Conservation (phyloP, 2,329 filamentous ascomycete species). For the Sphaerulina vaccinii region DNA sequence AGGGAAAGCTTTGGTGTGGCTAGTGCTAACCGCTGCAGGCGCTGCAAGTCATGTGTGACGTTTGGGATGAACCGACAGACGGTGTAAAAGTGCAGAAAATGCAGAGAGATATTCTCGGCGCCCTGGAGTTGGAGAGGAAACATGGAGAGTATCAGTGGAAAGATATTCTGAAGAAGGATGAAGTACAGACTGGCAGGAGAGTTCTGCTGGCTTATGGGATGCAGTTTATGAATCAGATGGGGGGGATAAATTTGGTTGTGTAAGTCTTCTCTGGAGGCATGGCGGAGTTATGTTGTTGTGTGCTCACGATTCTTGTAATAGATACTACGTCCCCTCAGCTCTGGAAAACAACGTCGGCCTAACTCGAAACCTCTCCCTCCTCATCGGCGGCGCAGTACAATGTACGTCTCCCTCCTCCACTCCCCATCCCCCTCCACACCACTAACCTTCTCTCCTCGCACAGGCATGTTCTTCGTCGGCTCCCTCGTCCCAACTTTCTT, state of each 20-base stretch:
- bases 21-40: no score
- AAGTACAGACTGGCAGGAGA: slow-evolving; percentile 42
- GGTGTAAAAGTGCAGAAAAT: slow-evolving; percentile 32
- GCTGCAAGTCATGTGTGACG: slow-evolving; percentile 37
- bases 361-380: slow-evolving; percentile 43
- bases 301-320: no score
- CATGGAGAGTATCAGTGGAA: slow-evolving; percentile 43
- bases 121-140: slow-evolving; percentile 39
- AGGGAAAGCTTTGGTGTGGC: no score
- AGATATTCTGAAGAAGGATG: slow-evolving; percentile 41
- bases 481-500: slow-evolving; percentile 48
- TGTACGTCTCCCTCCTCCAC: slow-evolving; percentile 43
- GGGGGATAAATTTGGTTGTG: slow-evolving; percentile 42
- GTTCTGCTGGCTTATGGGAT: slow-evolving; percentile 38
- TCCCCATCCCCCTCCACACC: slow-evolving; percentile 45
- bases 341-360: slow-evolving; percentile 50
- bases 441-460: no score
- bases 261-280: slow-evolving; percentile 17
- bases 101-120: slow-evolving; percentile 40
- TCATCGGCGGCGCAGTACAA: slow-evolving; percentile 49
- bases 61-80: slow-evolving; percentile 33
- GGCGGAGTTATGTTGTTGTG: no score
- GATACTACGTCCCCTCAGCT: slow-evolving; percentile 47
- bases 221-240: slow-evolving; percentile 33
- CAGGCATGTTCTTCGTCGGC: slow-evolving; percentile 43